Conservation (phyloP, 768 basidiomycete genomes). For the Cyclocybe aegerita region DNA sequence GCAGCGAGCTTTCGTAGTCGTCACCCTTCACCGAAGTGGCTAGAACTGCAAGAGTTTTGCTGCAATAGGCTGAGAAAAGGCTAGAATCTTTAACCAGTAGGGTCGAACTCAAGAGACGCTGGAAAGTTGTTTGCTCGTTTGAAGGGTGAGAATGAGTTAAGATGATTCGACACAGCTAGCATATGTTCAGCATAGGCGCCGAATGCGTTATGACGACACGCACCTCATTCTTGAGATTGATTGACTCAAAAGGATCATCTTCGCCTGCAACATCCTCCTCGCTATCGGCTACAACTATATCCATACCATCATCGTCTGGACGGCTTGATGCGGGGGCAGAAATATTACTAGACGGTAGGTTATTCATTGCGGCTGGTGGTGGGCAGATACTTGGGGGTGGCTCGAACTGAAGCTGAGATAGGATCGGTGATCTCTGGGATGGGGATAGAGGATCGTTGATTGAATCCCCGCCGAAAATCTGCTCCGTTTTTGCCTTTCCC, state of each 20-base stretch:
- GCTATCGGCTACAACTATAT: constrained; percentile 31
- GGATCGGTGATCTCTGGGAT: constrained; percentile 6
- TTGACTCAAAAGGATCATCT: constrained; percentile 35
- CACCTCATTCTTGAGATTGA: constrained; percentile 61
- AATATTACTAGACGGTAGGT: background rate
- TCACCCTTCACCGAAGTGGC: constrained; percentile 32
- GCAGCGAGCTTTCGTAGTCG: constrained; percentile 31
- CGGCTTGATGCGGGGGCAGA: background rate
- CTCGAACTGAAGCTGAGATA: constrained; percentile 5
- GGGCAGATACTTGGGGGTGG: background rate
- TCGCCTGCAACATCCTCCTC: constrained; percentile 27
- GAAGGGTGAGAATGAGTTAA: constrained; percentile 50
- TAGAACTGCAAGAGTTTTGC: constrained; percentile 44
- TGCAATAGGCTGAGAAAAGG: constrained; percentile 41
- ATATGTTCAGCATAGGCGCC: constrained; percentile 4
- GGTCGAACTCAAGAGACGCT: constrained; percentile 44
- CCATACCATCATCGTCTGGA: constrained; percentile 27
- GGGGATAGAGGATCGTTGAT: constrained; percentile 5
- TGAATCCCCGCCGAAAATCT: constrained; percentile 10
- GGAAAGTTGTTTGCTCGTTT: constrained; percentile 45
- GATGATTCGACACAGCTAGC: constrained; percentile 60
- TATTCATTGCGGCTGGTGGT: background rate
- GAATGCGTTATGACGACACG: background rate
- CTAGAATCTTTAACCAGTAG: constrained; percentile 9
- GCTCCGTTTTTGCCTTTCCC: constrained; percentile 20